These are phyloP conservation scores for Gracilaria gracilis DNA, from an alignment of 23 red algal genomes.

Conservation along the genomic window DNA sequence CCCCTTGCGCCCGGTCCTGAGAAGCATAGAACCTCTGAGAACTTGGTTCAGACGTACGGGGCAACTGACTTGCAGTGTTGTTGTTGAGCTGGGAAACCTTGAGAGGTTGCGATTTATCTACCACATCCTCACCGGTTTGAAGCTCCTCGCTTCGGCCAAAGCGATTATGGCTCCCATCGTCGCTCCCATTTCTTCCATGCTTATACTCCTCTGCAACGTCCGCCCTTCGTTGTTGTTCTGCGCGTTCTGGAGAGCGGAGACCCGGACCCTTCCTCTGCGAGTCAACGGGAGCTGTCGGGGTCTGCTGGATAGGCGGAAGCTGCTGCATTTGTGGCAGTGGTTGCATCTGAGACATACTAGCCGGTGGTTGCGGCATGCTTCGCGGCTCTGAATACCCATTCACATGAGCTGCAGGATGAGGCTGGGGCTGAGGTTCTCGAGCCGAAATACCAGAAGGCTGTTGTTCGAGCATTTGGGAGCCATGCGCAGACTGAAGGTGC, in stretches of 20 bases:
- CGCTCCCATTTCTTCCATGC: background rate
- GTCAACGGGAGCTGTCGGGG: background rate
- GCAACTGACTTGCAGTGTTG: background rate
- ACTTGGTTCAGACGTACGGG: background rate
- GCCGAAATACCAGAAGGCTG: background rate
- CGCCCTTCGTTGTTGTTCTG: background rate
- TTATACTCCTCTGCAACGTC: background rate
- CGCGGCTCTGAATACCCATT: background rate
- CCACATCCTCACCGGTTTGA: background rate
- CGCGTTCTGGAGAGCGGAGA: background rate
- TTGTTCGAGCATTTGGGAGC: background rate
- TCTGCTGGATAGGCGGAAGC: background rate
- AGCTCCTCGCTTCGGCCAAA: background rate
- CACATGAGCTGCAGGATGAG: background rate
- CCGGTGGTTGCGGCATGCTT: background rate
- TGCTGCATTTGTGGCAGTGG: conserved; percentile 31
- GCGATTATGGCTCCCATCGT: background rate
- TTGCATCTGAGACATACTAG: conserved; percentile 5
- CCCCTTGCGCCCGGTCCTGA: background rate
- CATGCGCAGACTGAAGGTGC: background rate
- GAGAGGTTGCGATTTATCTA: background rate
- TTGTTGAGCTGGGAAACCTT: background rate
- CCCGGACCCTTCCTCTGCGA: background rate
- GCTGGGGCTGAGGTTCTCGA: background rate
- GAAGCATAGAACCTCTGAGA: background rate